Evolutionary conservation across 1,139 yeast species (phyloP).

Genomic region (Sporopachydermia cereana): DNA sequence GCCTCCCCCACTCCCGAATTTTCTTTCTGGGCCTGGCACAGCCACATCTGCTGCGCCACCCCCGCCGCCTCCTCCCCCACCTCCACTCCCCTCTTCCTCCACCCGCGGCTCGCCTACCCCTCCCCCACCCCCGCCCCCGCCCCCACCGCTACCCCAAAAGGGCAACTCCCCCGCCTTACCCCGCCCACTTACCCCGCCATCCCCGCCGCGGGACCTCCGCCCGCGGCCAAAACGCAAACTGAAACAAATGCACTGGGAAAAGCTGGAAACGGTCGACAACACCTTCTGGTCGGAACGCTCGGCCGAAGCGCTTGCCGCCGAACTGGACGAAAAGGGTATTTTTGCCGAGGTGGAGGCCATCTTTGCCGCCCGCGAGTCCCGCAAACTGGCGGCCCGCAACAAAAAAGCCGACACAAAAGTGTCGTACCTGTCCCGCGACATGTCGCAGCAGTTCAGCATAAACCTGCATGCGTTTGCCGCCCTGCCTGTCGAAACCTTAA

Average conservation of each 20-base stretch:
- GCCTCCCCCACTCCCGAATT: slow-evolving; percentile 27
- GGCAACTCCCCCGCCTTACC: slow-evolving; percentile 5
- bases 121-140: slow-evolving; percentile 15
- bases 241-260: slow-evolving; percentile 96
- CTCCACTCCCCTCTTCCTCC: slow-evolving; percentile 18
- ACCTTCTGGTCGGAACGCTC: slow-evolving; percentile 73
- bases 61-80: slow-evolving; percentile 22
- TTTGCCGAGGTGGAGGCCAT: slow-evolving; percentile 64
- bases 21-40: slow-evolving; percentile 13
- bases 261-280: slow-evolving; percentile 46
- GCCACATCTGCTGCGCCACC: slow-evolving; percentile 21
- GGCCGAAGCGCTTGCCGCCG: slow-evolving; percentile 36
- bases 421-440: slow-evolving; percentile 62
- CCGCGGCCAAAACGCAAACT: slow-evolving; percentile 51
- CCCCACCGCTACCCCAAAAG: slow-evolving; percentile 13
- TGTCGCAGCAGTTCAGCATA: slow-evolving; percentile 87
- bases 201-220: slow-evolving; percentile 13
- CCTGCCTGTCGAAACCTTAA: slow-evolving; percentile 49
- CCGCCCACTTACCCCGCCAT: slow-evolving; percentile 11
- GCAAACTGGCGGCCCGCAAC: slow-evolving; percentile 23
- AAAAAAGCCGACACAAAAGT: slow-evolving; percentile 34
- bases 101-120: slow-evolving; percentile 11
- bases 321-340: slow-evolving; percentile 57
- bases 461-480: slow-evolving; percentile 72
- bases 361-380: slow-evolving; percentile 57